Evolutionary conservation across 495 filamentous ascomycete genomes (phyloP).

Genomic region (Xeromyces bisporus): DNA sequence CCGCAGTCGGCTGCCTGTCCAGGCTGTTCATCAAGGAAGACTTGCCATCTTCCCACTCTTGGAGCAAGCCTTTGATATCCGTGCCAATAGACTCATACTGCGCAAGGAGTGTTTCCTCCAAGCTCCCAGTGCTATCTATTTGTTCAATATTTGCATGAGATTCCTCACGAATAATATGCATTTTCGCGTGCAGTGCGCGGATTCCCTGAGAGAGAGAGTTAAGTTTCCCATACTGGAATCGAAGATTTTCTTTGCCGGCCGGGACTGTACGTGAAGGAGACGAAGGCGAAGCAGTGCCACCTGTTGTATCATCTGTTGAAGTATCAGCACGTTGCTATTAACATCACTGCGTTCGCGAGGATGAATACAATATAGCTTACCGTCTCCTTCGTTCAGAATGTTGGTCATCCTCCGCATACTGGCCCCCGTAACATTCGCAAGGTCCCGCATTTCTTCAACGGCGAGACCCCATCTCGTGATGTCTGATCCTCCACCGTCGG

Average conservation of each 20-base stretch:
- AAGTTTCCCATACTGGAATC: slow-evolving; percentile 70
- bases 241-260: slow-evolving; percentile 60
- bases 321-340: too few species aligned
- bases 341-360: too few species aligned
- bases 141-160: slow-evolving; percentile 60
- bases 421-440: slow-evolving; percentile 38
- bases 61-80: slow-evolving; percentile 65
- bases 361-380: slow-evolving; percentile 29
- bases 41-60: slow-evolving; percentile 85
- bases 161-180: slow-evolving; percentile 84
- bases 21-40: slow-evolving; percentile 56
- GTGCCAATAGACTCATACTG: slow-evolving; percentile 91
- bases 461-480: slow-evolving; percentile 64
- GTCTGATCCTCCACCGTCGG: slow-evolving; percentile 67
- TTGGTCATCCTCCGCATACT: slow-evolving; percentile 42
- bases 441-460: slow-evolving; percentile 51
- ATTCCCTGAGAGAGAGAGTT: slow-evolving; percentile 81
- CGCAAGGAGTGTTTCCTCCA: slow-evolving; percentile 57
- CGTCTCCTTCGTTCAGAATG: slow-evolving; percentile 70
- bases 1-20: slow-evolving; percentile 32
- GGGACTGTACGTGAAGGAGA: slow-evolving; percentile 55
- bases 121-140: slow-evolving; percentile 46
- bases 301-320: slow-evolving; percentile 17
- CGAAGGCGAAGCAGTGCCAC: slow-evolving; percentile 20
- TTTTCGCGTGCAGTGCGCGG: slow-evolving; percentile 80